Base-by-base conservation (phyloP, 768 basidiomycete species). In the Rhodotorula toruloides region DNA sequence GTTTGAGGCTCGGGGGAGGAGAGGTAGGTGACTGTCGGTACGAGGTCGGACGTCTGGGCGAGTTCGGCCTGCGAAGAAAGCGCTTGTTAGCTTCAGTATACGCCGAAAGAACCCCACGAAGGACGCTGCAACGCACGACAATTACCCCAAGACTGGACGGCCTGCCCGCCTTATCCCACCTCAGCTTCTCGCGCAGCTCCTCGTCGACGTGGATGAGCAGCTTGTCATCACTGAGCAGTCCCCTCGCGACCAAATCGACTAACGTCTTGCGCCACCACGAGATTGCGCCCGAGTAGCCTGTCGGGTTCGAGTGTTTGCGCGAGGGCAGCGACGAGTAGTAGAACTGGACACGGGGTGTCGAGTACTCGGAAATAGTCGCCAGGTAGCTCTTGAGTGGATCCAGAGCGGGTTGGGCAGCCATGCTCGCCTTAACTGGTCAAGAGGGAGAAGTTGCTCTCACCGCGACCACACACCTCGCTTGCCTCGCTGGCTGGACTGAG, bases 191-290 rank as follows among this genome's bases (percentile, higher is more conserved):
- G 21, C 55, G 43, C 39, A 67, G 46, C 9, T 39, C 49, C 1
- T 67, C 70, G 29, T 67, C 62, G 22, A 54, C 70, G 14, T 42
- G 21, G n/a, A 71, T 36, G 1, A 66, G n/a, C 49, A 71, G 70
- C 43, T 71, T 56, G 54, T 71, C 65, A 17, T 37, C 31, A 17
- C 44, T 25, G 54, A 67, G 31, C 17, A 71, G 43, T 0, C 70
- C 70, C 9, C 31, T 47, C n/a, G 37, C 49, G 16, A 47, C 47
- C 40, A 71, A 58, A 25, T 44, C 46, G 14, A 55, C 27, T 43
- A 71, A 65, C 11, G 65, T 63, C 12, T 36, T 39, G 31, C 65
- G 61, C 70, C 70, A 71, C 70, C 70, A 71, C 27, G 32, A 29
- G 58, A 71, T 22, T 9, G 70, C 70, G 19, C 54, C 34, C 9